Evolutionary conservation across 1,284 basidiomycete species (phyloP).

Genomic region (Irpex sp.): DNA sequence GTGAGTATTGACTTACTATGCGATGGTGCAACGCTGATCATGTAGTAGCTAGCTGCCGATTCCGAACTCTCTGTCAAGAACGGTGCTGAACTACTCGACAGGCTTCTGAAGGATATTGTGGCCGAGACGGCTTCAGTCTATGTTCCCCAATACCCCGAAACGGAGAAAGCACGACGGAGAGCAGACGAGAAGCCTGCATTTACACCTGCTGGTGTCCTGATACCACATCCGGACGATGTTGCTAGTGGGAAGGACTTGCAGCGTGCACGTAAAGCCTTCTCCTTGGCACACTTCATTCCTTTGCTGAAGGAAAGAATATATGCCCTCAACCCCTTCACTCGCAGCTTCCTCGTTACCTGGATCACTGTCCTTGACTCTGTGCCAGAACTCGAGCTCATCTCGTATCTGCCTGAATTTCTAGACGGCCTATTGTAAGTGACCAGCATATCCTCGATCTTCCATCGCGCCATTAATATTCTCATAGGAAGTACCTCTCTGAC

Average conservation of each 20-base stretch:
- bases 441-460: background rate
- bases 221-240: constrained; percentile 53
- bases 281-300: constrained; percentile 91
- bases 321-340: constrained; percentile 92
- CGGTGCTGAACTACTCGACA: constrained; percentile 96
- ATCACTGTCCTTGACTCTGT: constrained; percentile 94
- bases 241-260: constrained; percentile 39
- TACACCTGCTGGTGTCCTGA: constrained; percentile 39
- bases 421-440: constrained; percentile 85
- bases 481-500: constrained; percentile 91
- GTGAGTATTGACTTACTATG: constrained; percentile 39
- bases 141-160: constrained; percentile 84
- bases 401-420: constrained; percentile 91
- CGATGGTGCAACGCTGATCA: background rate
- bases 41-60: constrained; percentile 84
- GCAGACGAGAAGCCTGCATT: constrained; percentile 28
- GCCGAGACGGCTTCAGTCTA: constrained; percentile 95
- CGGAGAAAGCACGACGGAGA: constrained; percentile 54
- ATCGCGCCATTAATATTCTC: constrained; percentile 12
- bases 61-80: constrained; percentile 97
- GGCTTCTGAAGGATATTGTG: constrained; percentile 96
- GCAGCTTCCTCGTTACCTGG: constrained; percentile 97
- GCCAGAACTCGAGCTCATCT: constrained; percentile 92
- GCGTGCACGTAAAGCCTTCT: constrained; percentile 79
- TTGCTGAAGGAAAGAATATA: constrained; percentile 91